Evolutionary conservation across 345 rosid genomes (phyloP), one percentile per base, ranked within the genome.

Genomic region (Eucalyptus cloeziana): DNA sequence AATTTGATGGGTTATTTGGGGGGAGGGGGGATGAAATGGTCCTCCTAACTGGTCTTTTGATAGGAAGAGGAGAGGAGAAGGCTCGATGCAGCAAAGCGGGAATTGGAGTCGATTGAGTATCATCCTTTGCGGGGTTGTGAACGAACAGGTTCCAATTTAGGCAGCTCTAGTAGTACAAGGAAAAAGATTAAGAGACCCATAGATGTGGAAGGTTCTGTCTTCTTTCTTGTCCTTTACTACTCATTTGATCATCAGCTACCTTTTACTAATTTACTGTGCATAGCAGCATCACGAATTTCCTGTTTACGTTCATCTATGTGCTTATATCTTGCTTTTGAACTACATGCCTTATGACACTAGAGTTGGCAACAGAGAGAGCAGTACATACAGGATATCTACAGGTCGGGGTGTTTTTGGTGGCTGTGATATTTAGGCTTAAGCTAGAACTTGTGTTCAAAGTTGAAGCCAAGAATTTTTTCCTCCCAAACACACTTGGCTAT

Each of bases 91-190:
- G 96, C 96, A 24, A 90, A 51, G 91, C 93, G 92, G 91, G 97
- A 96, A 93, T 91, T 96, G 92, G 93, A 91, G 90, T 93, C 94
- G 11, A 89, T 96, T 93, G 94, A 91, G 88, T 96, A 97, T 93
- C 97, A 96, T 62, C 99, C 99, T 90, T 92, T 97, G 87, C 93
- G 90, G 88, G 95, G 93, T 88, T 94, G 90, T 87, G 93, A 92
- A 85, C 52, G 8, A 49, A 88, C 64, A 86, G 80, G 30, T 76
- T 40, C 85, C 47, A 10, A 8, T 76, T 40, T 76, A 40, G 85
- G 85, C 3, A 2, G 85, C 88, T 80, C 51, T 45, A 56, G 89
- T 87, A 37, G 86, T 81, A 33, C 5, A 91, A 93, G 94, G 94
- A 95, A 91, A 92, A 95, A 93, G 92, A 88, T 90, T 90, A 95